A percentile compares a stretch with the other conserved stretches of the same genome.
Conservation (phyloP, 768 basidiomycete species). For the Lactarius quietus region DNA sequence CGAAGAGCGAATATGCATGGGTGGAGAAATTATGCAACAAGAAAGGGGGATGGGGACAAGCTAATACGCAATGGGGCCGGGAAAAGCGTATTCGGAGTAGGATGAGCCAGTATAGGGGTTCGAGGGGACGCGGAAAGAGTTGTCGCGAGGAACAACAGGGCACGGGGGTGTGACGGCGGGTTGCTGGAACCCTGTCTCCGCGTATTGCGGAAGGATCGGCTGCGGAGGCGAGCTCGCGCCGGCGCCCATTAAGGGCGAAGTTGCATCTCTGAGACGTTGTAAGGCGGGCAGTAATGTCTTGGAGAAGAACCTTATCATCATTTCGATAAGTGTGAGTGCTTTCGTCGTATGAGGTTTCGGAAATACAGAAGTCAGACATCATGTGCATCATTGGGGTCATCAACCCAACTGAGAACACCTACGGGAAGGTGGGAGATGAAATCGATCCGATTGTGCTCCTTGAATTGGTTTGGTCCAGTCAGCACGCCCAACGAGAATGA, state of each 20-base stretch:
- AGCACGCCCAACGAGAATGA: conserved; percentile 5
- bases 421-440: conserved; percentile 3
- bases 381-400: too few relatives aligned
- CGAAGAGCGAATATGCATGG: background rate
- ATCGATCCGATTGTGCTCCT: too few relatives aligned
- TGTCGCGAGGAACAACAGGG: conserved; percentile 14
- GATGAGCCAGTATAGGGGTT: conserved; percentile 9
- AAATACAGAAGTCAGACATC: too few relatives aligned
- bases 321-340: conserved; percentile 11
- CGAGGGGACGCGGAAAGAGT: conserved; percentile 19
- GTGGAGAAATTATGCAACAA: background rate
- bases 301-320: conserved; percentile 11
- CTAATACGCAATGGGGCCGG: background rate
- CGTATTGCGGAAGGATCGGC: conserved; percentile 9
- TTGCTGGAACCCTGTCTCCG: conserved; percentile 1
- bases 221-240: background rate
- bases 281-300: conserved; percentile 8
- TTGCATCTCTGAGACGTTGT: conserved; percentile 6
- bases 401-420: too few relatives aligned
- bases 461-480: background rate
- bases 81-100: background rate
- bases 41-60: background rate
- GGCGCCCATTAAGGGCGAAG: background rate
- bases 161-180: conserved; percentile 3
- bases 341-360: too few relatives aligned